Conservation (phyloP, 257 asterid genomes). For the Scutellaria baicalensis region DNA sequence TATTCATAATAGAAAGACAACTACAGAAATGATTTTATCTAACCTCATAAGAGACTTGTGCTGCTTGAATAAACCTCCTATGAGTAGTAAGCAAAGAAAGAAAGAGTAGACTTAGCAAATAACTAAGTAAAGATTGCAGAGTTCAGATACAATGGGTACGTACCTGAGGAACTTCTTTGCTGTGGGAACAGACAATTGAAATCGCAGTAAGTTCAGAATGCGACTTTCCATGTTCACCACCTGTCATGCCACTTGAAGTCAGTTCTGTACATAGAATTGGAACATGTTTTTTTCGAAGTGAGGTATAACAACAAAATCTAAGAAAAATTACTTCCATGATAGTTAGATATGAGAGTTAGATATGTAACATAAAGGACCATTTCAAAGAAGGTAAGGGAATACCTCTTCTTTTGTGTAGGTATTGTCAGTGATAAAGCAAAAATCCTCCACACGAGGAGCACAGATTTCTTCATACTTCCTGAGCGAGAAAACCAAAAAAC, state of each 20-base stretch:
- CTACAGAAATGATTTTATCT: slow-evolving; percentile 4
- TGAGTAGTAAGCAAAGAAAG: slow-evolving; percentile 10
- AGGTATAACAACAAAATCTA: neutral
- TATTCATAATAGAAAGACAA: slow-evolving; percentile 10
- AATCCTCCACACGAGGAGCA: slow-evolving; percentile 92
- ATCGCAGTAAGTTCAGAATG: slow-evolving; percentile 58
- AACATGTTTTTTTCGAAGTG: neutral
- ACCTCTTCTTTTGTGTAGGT: slow-evolving; percentile 93
- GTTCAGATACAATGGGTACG: slow-evolving; percentile 25
- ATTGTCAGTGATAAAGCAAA: slow-evolving; percentile 90
- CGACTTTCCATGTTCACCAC: slow-evolving; percentile 77
- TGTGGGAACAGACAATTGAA: slow-evolving; percentile 80
- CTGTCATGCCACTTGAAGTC: slow-evolving; percentile 35
- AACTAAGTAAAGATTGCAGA: neutral
- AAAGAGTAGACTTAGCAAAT: neutral
- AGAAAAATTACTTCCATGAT: neutral
- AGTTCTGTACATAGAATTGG: neutral
- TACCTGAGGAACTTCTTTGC: slow-evolving; percentile 95
- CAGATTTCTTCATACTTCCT: slow-evolving; percentile 97
- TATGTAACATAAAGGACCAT: slow-evolving; percentile 1
- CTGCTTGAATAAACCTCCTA: slow-evolving; percentile 99
- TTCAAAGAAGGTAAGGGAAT: neutral
- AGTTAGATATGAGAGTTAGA: neutral
- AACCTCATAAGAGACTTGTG: slow-evolving; percentile 79
- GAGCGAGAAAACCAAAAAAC: slow-evolving; percentile 22